Evolutionary conservation across 164 flowering plant species (phyloP).

Genomic region (Aristolochia californica): DNA sequence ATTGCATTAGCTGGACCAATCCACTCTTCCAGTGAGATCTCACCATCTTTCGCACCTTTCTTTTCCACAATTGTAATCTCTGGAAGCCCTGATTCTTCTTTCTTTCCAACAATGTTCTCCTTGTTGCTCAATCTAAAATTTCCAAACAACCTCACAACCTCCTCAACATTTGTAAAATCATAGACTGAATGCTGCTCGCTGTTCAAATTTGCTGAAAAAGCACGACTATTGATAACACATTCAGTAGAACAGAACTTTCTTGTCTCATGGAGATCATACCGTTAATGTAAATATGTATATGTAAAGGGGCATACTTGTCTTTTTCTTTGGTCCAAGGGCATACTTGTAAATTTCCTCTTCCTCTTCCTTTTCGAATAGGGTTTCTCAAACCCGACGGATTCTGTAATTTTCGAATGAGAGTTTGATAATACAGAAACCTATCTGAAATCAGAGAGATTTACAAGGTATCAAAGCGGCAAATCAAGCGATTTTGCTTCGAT

Average conservation of each 20-base stretch:
- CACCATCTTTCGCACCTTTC: slow-evolving; percentile 27
- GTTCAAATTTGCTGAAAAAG: slow-evolving; percentile 40
- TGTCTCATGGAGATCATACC: slow-evolving; percentile 64
- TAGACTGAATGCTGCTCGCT: slow-evolving; percentile 35
- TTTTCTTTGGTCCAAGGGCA: too few relatives aligned
- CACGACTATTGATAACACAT: slow-evolving; percentile 52
- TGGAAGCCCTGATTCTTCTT: slow-evolving; percentile 33
- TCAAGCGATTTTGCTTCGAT: too few relatives aligned
- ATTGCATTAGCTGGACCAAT: slow-evolving; percentile 79
- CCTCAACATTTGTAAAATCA: slow-evolving; percentile 26
- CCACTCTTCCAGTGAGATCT: slow-evolving; percentile 48
- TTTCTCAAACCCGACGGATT: too few relatives aligned
- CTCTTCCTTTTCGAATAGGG: too few relatives aligned
- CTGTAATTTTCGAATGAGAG: too few relatives aligned
- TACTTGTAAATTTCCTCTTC: too few relatives aligned
- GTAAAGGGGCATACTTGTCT: too few relatives aligned
- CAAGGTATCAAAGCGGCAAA: too few relatives aligned
- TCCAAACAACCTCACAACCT: slow-evolving; percentile 47
- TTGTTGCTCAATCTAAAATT: slow-evolving; percentile 20
- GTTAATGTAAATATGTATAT: too few relatives aligned
- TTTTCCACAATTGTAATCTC: slow-evolving; percentile 61
- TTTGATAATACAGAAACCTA: too few relatives aligned
- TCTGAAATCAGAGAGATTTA: too few relatives aligned
- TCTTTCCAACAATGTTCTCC: slow-evolving; percentile 19
- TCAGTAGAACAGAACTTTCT: slow-evolving; percentile 51